Conservation (phyloP, 129 eudicot species). For the Kitagawia praeruptora region DNA sequence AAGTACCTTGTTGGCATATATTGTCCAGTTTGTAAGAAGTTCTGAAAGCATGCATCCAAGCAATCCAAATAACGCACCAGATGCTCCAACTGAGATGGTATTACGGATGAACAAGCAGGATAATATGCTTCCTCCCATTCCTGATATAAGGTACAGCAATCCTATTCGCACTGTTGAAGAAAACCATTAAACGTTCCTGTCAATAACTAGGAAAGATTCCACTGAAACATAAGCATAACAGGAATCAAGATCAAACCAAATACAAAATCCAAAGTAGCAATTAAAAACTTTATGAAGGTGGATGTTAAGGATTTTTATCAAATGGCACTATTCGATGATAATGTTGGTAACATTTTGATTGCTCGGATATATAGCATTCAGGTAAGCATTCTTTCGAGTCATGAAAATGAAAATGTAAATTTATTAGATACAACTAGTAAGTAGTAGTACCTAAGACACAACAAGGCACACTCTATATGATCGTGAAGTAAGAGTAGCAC, state of each 20-base stretch:
- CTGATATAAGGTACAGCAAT: slow-evolving; percentile 49
- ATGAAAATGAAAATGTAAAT: no score
- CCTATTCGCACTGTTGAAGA: slow-evolving; percentile 52
- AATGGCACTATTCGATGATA: background rate
- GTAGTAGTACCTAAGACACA: no score
- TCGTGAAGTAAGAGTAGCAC: no score
- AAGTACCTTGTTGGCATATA: slow-evolving; percentile 62
- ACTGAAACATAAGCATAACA: background rate
- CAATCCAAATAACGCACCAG: slow-evolving; percentile 86
- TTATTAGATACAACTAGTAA: no score
- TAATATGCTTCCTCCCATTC: slow-evolving; percentile 67
- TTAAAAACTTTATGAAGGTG: no score
- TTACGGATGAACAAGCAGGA: slow-evolving; percentile 49
- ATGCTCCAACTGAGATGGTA: slow-evolving; percentile 80
- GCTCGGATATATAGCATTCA: no score
- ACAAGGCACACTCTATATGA: background rate
- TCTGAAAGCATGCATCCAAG: slow-evolving; percentile 94
- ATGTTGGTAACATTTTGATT: no score
- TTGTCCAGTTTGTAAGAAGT: slow-evolving; percentile 74
- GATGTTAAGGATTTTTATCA: background rate
- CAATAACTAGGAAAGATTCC: background rate
- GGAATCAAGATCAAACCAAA: background rate
- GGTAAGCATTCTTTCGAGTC: no score
- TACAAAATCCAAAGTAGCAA: no score
- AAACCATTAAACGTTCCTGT: background rate